Evolutionary conservation across 2,329 filamentous ascomycete species (phyloP), one percentile per base, ranked within the genome.

Genomic region (Diaporthe vaccinii): DNA sequence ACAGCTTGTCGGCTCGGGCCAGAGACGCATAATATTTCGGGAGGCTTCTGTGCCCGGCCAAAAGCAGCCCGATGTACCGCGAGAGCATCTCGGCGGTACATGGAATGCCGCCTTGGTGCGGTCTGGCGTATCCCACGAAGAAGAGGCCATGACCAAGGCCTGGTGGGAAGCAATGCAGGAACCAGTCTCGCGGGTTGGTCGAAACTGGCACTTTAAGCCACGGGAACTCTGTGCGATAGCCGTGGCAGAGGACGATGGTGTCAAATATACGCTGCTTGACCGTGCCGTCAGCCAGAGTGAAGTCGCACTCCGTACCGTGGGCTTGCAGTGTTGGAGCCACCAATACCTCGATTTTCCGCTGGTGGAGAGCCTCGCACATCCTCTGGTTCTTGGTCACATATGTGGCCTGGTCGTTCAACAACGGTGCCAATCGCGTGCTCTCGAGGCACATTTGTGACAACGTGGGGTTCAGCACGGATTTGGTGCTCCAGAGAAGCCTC

Each of bases 351-450:
- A 62, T 62, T 25, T 62, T 62, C 39, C 9, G n/a, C 15, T 62
- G 20, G 8, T 62, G 59, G n/a, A 62, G 36, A 31, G 59, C 59
- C 25, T 62, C 59, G 39, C 59, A 62, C 39, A 62, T 44, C n/a
- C 59, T 62, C 59, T 62, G 39, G 39, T 62, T 62, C 59, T 62
- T 62, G 36, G 59, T 62, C 59, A 62, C 59, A 15, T 44, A 62
- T 7, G 59, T 62, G n/a, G 59, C 59, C 25, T 62, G 59, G 39
- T 67, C 62, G 28, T 67, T 67, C 62, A 67, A 36, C 10, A 67
- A 7, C 2, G 44, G 62, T 4, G 44, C 44, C 8, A 3, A 36
- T 6, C 62, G 28, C 31, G 44, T 67, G 44, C 62, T 51, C 7
- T 67, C 44, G 1, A 51, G 44, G 44, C 44, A 51, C 28, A 36